These are phyloP conservation scores for Diplodia corticola DNA, from an alignment of 2,329 filamentous ascomycete genomes.

Conservation along the genomic window DNA sequence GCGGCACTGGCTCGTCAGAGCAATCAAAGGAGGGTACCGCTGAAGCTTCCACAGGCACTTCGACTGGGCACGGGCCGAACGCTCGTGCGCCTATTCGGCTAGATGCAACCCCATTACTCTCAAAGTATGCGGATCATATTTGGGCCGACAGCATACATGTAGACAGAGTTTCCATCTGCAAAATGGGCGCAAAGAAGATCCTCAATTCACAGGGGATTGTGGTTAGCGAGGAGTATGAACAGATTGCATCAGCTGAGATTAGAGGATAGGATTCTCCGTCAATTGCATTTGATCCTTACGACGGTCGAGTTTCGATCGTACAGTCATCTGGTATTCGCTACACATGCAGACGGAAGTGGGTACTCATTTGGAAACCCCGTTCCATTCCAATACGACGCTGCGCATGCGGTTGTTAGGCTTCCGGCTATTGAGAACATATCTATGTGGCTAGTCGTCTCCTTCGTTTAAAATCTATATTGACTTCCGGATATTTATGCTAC, in stretches of 20 bases:
- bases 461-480: no score
- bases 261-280: background rate
- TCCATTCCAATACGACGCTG: no score
- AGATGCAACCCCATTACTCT: conserved; percentile 46
- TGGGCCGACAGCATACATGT: conserved; percentile 71
- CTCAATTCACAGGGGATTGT: background rate
- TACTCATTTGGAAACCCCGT: no score
- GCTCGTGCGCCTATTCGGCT: conserved; percentile 27
- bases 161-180: conserved; percentile 75
- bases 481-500: no score
- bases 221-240: conserved; percentile 6
- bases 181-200: conserved; percentile 78
- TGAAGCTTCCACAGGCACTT: background rate
- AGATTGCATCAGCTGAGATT: background rate
- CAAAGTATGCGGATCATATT: conserved; percentile 61
- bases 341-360: no score
- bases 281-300: no score
- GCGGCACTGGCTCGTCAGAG: conserved; percentile 23
- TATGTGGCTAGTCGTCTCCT: no score
- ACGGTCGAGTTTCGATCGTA: no score
- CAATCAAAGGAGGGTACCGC: background rate
- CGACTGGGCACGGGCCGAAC: background rate
- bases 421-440: no score
- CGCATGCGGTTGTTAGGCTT: no score
- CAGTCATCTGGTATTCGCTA: no score